These are phyloP conservation scores for Magnusiomyces fungicola DNA, from an alignment of 1,139 yeast genomes.

Conservation along the genomic window DNA sequence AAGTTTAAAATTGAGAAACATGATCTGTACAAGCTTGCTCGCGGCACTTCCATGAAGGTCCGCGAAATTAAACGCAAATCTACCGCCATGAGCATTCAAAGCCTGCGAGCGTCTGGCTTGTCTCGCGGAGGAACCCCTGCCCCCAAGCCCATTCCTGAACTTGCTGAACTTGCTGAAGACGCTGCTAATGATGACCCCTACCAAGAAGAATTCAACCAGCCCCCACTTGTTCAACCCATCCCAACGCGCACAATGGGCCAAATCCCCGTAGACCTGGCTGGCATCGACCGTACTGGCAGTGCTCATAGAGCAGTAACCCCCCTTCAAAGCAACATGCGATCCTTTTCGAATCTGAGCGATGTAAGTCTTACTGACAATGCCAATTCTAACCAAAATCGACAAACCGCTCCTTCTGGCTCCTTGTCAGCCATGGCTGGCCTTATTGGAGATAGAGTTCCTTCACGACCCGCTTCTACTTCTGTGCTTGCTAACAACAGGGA, in stretches of 20 bases:
- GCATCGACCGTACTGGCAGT: not conserved
- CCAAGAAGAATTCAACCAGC: too few species aligned
- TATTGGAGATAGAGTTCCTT: too few species aligned
- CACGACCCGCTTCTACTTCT: too few species aligned
- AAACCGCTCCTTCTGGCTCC: not conserved
- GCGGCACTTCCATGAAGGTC: slow-evolving; percentile 3
- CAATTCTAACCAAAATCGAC: not conserved
- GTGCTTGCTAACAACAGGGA: too few species aligned
- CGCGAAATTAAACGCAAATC: slow-evolving; percentile 3
- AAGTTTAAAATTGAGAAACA: slow-evolving; percentile 6
- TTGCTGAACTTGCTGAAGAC: not conserved
- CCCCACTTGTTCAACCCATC: not conserved
- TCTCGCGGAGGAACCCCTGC: not conserved
- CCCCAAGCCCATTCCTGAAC: not conserved
- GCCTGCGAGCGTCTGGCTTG: not conserved
- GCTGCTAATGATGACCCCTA: not conserved
- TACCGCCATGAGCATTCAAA: not conserved
- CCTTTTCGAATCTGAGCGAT: not conserved
- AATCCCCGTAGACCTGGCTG: not conserved
- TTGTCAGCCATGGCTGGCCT: not conserved
- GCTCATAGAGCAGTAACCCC: not conserved
- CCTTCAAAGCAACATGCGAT: not conserved
- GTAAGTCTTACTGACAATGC: not conserved
- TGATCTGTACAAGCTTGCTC: slow-evolving; percentile 4
- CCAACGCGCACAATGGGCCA: not conserved